Evolutionary conservation across 306 rosid genomes (phyloP), one percentile per base, ranked within the genome.

Genomic region (Comarum palustre): DNA sequence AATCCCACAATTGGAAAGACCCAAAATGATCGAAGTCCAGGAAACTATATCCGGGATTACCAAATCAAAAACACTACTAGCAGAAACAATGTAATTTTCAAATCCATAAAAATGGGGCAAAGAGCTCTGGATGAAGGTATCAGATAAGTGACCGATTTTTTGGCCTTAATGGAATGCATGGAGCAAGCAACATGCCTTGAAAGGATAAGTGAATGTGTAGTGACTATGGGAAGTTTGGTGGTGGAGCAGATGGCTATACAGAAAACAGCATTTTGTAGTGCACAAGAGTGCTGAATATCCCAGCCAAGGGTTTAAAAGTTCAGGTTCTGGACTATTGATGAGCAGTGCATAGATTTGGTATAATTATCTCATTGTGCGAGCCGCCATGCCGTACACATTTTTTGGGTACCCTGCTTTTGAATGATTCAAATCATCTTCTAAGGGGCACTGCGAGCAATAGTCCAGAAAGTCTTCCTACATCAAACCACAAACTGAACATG

Each of bases 381-480:
- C 17, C 22, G 61, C 32, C 61, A 55, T 20, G 29, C 0, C 5
- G 20, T 52, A 20, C 4, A 55, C 61, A 22, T 55, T 16, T 24
- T 54, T 55, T 55, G 32, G 16, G 61, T 20, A 43, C 34, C 41
- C 7, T 54, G 87, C 87, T 87, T 87, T 84, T 27, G 92, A 97
- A 81, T 83, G 82, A 82, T 81, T 86, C 72, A 93, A 83, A 81
- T 93, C 92, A 34, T 93, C 96, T 68, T 93, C 96, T 94, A 92
- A 93, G 11, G 96, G 98, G 62, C 97, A 89, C 70, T 86, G 91
- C 2, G 96, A 87, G 94, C 96, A 93, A 81, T 81, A 93, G 73
- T 93, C 89, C 84, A 89, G 88, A 19, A 93, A 93, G 66, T 89
- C 96, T 80, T 93, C 98, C 98, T 87, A 85, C 81, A 85, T 22